Base-by-base conservation (phyloP, 805 yeast species). In the Torulaspora microellipsoides region DNA sequence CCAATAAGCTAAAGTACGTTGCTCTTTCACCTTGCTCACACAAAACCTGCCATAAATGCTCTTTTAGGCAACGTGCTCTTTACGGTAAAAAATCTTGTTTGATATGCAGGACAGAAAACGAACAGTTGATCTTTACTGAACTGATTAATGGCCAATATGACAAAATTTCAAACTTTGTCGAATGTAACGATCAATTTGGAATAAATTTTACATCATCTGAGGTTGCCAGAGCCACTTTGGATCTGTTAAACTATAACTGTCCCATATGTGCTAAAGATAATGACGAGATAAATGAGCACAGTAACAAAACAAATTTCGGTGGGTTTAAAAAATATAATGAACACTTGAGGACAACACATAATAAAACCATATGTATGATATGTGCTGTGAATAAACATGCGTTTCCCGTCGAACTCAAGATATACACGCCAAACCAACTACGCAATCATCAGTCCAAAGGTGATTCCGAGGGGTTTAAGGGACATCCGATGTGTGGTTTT, bases 401-500 rank as follows among this genome's bases (percentile, higher is more conserved):
- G 2, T 91, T 93, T 60, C 75, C 87, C 3, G 62, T 69, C 6
- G 98, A 93, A 59, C 70, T 86, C 40, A 70, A 72, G 34, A 61
- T 84, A 12, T 86, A 77, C 59, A 73, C 80, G 0, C 72, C 72
- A 31, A 77, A 77, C 42, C 82, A 79, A 53, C 70, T 91, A 34
- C 79, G 77, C 47, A 72, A 66, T 34, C 99, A 93, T 65, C 82
- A 83, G 58, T 64, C 72, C 3, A 71, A 68, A 31, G 97, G 96
- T 38, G 95, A 90, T 55, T 73, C 70, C 32, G 68, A 69, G 7
- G 96, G 96, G 0, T 90, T 90, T 63, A 71, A 65, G 9, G 98
- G 98, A 0, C 98, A 90, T 61, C 97, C 98, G 0, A 68, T 72
- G 49, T 93, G 99, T 71, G 77, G 77, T 51, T 85, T 86, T 61